Evolutionary conservation across 805 yeast species (phyloP), one percentile per base, ranked within the genome.

Genomic region (Lachancea kluyveri): DNA sequence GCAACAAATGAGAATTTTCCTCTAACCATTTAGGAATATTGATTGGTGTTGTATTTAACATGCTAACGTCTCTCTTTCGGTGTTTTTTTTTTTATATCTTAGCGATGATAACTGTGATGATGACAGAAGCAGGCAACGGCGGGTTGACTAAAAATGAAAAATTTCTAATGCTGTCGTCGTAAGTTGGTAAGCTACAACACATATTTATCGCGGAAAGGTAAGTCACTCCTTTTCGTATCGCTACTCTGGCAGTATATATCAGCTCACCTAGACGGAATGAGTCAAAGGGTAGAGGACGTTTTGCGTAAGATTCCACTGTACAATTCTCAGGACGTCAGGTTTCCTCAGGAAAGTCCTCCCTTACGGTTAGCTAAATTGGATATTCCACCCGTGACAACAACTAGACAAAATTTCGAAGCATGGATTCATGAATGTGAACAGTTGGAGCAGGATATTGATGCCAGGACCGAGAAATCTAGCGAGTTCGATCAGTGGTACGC

Each of bases 21-120:
- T 66, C 64, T 11, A 88, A 70, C 96, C 96, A 88, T 45, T 74
- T 73, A 17, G 74, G 71, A 44, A 88, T 70, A 54, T 87, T 80
- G 24, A 88, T 74, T 7, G 96, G 94, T 21, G 43, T 37, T 3
- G 45, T 46, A 22, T 48, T 45, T 8, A 48, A 33, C 55, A 50
- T 48, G 8, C 17, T 17, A n/a, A 6, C 2, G 6, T 14, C 9
- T 17, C 6, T 27, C 17, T 18, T 8, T 8, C 6, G n/a, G n/a
- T n/a, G n/a, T n/a, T n/a, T n/a, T n/a, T n/a, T n/a, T n/a, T n/a
- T n/a, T n/a, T n/a, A n/a, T n/a, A n/a, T n/a, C n/a, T n/a, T n/a
- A n/a, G n/a, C n/a, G n/a, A n/a, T n/a, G n/a, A n/a, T n/a, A n/a
- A n/a, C n/a, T n/a, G n/a, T n/a, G n/a, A n/a, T n/a, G n/a, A n/a